Base-by-base conservation (phyloP, 768 basidiomycete species). In the Boletus pseudopeckii region DNA sequence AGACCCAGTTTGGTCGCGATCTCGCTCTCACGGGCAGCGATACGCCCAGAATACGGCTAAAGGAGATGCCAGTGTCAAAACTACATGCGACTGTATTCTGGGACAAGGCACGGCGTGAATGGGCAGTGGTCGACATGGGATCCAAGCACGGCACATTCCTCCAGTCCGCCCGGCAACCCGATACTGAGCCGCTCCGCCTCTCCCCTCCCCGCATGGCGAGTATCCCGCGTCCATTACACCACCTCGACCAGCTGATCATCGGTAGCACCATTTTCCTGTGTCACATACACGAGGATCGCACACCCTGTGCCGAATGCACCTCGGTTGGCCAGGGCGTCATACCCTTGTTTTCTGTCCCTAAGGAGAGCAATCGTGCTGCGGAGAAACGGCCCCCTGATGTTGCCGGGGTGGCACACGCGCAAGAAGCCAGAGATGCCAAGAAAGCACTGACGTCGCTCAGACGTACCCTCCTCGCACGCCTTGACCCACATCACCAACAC, bases 61-160 rank as follows among this genome's bases (percentile, higher is more conserved):
- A 87, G 70, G 90, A 92, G 71, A 86, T 93, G 84, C 79, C 81
- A 56, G 88, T 92, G 11, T 90, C 88, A 3, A 92, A 92, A 69
- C 58, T 86, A 49, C 91, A 93, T 63, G 85, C 88, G 9, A 88
- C 84, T 3, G 73, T 80, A 1, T 92, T 81, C 64, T 90, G 84
- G 85, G 84, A 90, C 64, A 71, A 72, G 33, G 67, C 68, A 28
- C 75, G 80, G 50, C 66, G 71, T 14, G 79, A 81, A 53, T 92
- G 90, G 90, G 78, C 80, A 3, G 72, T 89, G 30, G 88, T 91
- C 10, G 91, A 93, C 65, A 88, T 88, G 84, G 91, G 88, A 10
- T 89, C 87, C 48, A 86, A 84, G 68, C 91, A 93, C 58, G 91
- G 91, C 4, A 92, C 90, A 1, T 92, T 84, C 65, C 51, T 89